Conservation (phyloP, 2,329 filamentous ascomycete genomes). For the Alternaria longipes region DNA sequence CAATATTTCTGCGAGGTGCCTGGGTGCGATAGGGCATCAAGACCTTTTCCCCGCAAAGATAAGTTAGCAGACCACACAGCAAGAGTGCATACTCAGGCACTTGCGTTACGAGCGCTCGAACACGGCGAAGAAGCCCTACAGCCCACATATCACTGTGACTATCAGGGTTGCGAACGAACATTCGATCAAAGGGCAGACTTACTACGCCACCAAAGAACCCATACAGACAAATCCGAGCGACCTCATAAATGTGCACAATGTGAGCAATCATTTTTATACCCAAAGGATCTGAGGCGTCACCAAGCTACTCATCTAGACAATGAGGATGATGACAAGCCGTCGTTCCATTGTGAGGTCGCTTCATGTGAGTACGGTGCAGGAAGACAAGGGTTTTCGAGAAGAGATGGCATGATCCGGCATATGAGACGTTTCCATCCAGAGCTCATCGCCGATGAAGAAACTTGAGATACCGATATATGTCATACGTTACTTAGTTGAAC, state of each 20-base stretch:
- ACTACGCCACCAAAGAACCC: background rate
- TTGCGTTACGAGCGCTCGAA: too few relatives aligned
- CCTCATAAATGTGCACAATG: background rate
- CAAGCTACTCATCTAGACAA: too few relatives aligned
- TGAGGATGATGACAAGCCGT: background rate
- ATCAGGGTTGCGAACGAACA: background rate
- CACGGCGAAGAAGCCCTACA: background rate
- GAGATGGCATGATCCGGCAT: rapidly evolving
- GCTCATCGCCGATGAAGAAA: too few relatives aligned
- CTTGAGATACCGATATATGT: too few relatives aligned
- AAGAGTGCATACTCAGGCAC: too few relatives aligned
- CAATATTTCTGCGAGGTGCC: background rate
- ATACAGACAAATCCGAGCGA: background rate
- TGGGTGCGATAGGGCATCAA: background rate
- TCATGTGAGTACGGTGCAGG: background rate
- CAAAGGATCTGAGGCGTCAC: background rate
- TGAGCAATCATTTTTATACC: background rate
- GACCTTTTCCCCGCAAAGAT: background rate
- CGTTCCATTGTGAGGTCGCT: background rate
- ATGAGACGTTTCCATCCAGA: too few relatives aligned
- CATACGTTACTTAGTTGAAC: too few relatives aligned
- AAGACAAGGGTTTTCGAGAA: too few relatives aligned
- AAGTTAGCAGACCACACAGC: background rate
- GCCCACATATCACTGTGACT: background rate
- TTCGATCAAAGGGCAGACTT: background rate